Base-by-base conservation (phyloP, 805 yeast genomes). In the Cyberlindnera euphorbiiphila region DNA sequence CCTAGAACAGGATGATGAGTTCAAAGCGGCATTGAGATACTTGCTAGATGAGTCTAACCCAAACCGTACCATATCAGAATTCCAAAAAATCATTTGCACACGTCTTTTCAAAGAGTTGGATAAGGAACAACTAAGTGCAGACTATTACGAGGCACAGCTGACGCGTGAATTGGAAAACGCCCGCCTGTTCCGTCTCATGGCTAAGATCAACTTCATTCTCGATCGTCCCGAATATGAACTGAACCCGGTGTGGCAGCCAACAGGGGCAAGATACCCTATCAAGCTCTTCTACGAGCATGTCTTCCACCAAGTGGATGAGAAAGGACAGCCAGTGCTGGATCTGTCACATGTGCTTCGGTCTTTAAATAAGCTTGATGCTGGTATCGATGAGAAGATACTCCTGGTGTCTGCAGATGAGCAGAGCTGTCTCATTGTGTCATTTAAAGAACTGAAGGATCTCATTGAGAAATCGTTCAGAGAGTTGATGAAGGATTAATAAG, bases 291-390 rank as follows among this genome's bases (percentile, higher is more conserved):
- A 81, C 37, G 94, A 89, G 59, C 85, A 77, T 54, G 81, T 88
- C 3, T 93, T 89, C 64, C 93, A 85, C 53, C 95, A 86, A 56
- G 73, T 71, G 25, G 88, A 86, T 57, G 89, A 82, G 36, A 60
- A 61, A 17, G 96, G 96, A 11, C 72, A 72, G 50, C 88, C 95
- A 3, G 74, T 79, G 2, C 64, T 87, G 40, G 96, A 93, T 60
- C 66, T 93, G 50, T 80, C 88, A 1, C 87, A 87, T 57, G 89
- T 88, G 6, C 64, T 93, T 43, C 68, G 76, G 34, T 76, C 83
- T 51, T 65, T 93, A 53, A 91, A 91, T 62, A 93, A 91, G 61
- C 66, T 93, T 47, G 98, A 93, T 56, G 94, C 91, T 6, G 98
- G 97, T 1, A 72, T 82, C 23, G 88, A 85, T 35, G 98, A 93